These are phyloP conservation scores for Potentilla sterilis DNA, from an alignment of 306 rosid genomes.

Conservation along the genomic window DNA sequence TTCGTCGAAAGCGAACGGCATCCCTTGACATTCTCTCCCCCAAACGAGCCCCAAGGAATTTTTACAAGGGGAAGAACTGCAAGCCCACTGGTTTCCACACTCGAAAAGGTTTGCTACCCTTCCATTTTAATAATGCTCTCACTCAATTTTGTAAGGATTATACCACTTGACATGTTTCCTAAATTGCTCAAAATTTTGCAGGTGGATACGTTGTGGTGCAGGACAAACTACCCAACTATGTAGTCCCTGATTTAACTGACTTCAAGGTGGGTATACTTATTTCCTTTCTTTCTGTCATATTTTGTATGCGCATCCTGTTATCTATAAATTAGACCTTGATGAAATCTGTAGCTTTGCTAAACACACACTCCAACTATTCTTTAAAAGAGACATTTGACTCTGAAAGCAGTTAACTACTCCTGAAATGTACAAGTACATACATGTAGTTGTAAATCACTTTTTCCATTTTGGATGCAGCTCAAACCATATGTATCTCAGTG, in stretches of 20 bases:
- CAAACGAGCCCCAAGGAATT: constrained; percentile 75
- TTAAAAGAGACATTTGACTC: neutral
- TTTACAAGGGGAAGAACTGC: constrained; percentile 87
- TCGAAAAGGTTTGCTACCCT: constrained; percentile 54
- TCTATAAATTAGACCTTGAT: neutral
- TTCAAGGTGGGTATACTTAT: constrained; percentile 31
- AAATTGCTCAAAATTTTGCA: constrained; percentile 14
- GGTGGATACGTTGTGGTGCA: constrained; percentile 39
- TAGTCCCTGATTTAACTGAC: constrained; percentile 38
- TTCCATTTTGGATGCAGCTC: constrained; percentile 24
- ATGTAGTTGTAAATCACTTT: neutral
- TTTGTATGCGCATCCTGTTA: neutral
- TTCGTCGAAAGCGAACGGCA: constrained; percentile 42
- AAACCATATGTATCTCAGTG: constrained; percentile 44
- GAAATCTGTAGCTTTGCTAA: neutral
- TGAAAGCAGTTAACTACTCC: neutral
- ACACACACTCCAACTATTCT: neutral
- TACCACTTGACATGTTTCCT: neutral
- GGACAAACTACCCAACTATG: constrained; percentile 37
- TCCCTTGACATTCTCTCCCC: constrained; percentile 66
- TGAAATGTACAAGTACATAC: neutral
- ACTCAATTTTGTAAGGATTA: neutral
- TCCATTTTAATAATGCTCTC: neutral
- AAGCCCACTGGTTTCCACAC: constrained; percentile 88
- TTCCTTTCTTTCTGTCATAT: neutral